Conservation (phyloP, 805 yeast species). For the Zygosaccharomyces bailii region DNA sequence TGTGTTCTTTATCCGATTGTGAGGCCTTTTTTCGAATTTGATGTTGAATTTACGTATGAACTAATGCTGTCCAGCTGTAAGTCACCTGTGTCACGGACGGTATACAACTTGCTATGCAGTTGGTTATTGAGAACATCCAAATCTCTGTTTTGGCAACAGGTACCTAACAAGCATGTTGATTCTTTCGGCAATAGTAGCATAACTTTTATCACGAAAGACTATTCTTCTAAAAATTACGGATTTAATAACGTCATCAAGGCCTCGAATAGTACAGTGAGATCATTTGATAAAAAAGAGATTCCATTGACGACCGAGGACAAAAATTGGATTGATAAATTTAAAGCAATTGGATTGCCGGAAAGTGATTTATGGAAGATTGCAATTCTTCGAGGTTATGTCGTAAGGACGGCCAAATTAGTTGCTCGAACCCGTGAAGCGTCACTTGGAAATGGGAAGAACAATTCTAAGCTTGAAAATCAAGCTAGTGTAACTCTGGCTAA, state of each 20-base stretch:
- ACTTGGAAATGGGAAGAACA: constrained; percentile 18
- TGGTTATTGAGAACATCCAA: constrained; percentile 71
- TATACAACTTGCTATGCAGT: constrained; percentile 56
- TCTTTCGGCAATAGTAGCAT: constrained; percentile 43
- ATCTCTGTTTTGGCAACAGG: constrained; percentile 77
- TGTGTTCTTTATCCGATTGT: constrained; percentile 82
- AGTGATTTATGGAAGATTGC: constrained; percentile 81
- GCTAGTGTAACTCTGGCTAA: constrained; percentile 16
- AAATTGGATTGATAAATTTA: constrained; percentile 68
- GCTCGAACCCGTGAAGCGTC: constrained; percentile 33
- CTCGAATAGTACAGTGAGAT: constrained; percentile 31
- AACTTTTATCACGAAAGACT: constrained; percentile 30
- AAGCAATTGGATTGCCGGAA: constrained; percentile 68
- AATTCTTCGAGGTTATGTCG: constrained; percentile 63
- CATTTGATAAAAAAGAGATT: constrained; percentile 43
- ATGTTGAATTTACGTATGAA: constrained; percentile 66
- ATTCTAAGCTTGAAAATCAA: constrained; percentile 30
- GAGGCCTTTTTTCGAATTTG: constrained; percentile 72
- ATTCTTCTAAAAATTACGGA: constrained; percentile 30
- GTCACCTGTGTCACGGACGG: constrained; percentile 61
- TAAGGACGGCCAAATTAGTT: constrained; percentile 48
- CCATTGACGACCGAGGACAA: constrained; percentile 64
- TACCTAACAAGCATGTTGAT: constrained; percentile 38
- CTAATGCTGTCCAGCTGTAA: constrained; percentile 64
- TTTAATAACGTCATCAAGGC: constrained; percentile 15